A percentile compares a stretch with the other conserved stretches of the same genome.
phyloP scores from a whole-genome alignment of 2,329 filamentous ascomycete species.

The Epichloe uncinata region DNA sequence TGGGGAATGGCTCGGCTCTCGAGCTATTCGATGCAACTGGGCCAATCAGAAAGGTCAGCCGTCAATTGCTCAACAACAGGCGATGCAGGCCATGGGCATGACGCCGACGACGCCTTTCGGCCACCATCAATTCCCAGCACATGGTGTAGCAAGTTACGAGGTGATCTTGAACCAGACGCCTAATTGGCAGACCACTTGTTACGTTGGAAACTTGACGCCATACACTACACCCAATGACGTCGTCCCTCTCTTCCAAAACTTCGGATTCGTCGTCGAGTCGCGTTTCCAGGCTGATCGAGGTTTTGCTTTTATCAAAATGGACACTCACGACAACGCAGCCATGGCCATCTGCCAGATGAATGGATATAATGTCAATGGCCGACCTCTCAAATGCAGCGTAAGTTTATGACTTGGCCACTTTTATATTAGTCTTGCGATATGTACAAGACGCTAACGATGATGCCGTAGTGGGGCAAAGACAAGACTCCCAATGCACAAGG shows the following conservation, averaged over 20 bases:
- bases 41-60: slow-evolving; percentile 99
- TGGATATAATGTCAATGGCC: slow-evolving; percentile 94
- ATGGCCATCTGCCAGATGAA: slow-evolving; percentile 98
- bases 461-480: slow-evolving; percentile 87
- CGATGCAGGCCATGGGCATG: slow-evolving; percentile 96
- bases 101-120: slow-evolving; percentile 93
- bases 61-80: slow-evolving; percentile 93
- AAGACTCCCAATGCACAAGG: slow-evolving; percentile 61
- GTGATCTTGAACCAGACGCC: slow-evolving; percentile 94
- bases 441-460: background rate
- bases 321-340: slow-evolving; percentile 91
- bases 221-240: slow-evolving; percentile 96
- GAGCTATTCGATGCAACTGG: slow-evolving; percentile 98
- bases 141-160: slow-evolving; percentile 93
- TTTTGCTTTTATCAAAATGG: slow-evolving; percentile 99
- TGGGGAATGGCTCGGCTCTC: slow-evolving; percentile 95
- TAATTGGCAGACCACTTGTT: slow-evolving; percentile 96
- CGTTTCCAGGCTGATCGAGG: slow-evolving; percentile 96
- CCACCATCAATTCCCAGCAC: slow-evolving; percentile 94
- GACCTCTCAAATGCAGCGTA: slow-evolving; percentile 97
- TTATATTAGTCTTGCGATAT: background rate
- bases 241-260: slow-evolving; percentile 97
- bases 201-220: slow-evolving; percentile 92
- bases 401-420: slow-evolving; percentile 32
- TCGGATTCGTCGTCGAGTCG: slow-evolving; percentile 93